Base-by-base conservation (phyloP, 352 stramenopile species). In the Phytophthora kernoviae region DNA sequence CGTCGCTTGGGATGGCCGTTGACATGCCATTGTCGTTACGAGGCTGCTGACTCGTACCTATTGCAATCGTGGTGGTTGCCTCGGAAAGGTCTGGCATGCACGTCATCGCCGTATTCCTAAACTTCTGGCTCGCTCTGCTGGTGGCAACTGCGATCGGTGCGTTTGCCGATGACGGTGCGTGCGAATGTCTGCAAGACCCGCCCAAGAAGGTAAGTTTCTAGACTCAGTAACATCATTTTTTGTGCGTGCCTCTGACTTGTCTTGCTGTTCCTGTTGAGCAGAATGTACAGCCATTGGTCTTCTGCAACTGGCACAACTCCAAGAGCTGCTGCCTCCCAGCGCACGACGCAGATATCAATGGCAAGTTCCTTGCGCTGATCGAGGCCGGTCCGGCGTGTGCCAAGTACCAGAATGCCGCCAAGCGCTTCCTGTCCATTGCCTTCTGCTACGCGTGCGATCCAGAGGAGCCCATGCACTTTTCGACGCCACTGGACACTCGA, bases 251-350 rank as follows among this genome's bases (percentile, higher is more conserved):
- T 27, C 7, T 17, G 10, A 8, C 39, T 21, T 30, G 12, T 51
- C 27, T 27, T 37, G 43, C 34, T 50, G 11, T 37, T 58, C 10
- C 34, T 21, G 27, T 55, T 62, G 3, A 46, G 27, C 30, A 92
- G 78, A 92, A 85, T 45, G 22, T 60, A 4, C 78, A 78, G 17
- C 83, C 80, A n/a, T 50, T 92, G 21, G 63, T 73, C 2, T 92
- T 92, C 62, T 92, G 84, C 72, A 92, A 85, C 63, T 90, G 76
- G 79, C 91, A 91, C 56, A 73, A 65, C 18, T 50, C 51, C 14
- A 47, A 55, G 30, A 89, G 81, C 55, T 94, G 84, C 61, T 92
- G 80, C 52, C 54, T 92, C 14, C 81, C 84, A 9, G 81, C 64
- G 1, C 77, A 90, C 42, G 84, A 94, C 43, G 67, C 69, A 8